Evolutionary conservation across 2,329 filamentous ascomycete genomes (phyloP), one percentile per base, ranked within the genome.

Genomic region (Setomelanomma holmii): DNA sequence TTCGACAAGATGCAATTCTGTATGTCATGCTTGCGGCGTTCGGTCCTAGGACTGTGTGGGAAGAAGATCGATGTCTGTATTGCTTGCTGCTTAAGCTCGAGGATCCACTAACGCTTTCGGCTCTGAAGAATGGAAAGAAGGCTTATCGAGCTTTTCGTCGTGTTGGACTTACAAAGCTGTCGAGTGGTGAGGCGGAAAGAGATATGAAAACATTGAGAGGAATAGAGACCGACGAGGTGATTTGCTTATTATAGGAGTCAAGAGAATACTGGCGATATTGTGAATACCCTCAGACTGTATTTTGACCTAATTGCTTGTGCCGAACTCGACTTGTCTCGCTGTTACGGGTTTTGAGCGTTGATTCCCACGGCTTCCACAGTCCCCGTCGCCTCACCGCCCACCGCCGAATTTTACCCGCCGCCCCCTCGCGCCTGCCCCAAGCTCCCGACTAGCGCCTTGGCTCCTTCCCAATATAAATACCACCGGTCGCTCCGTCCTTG

Each of bases 371-470:
- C 10, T 6, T 6, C 27, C 5, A 10, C 5, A 14, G 27, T 14
- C 27, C 27, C 27, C 14, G 10, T 30, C 14, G 14, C 27, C 27
- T 10, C 3, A 6, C 27, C 14, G 10, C 27, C 27, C 10, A 30
- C 27, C 14, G 10, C 27, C 27, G 27, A 30, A 8, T 14, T 30
- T 30, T 30, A 30, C 27, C 27, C 34, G 34, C 34, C 34, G 34
- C 14, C 12, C 34, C 34, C 34, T n/a, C 3, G 34, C 34, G 34
- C 10, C 6, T 12, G 24, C 7, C 12, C 34, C 12, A 36, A n/a
- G 45, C 40, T 43, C 49, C 49, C 12, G 8, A 2, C 34, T 36
- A 36, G 34, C 34, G 34, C 34, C 34, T 36, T 36, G 34, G 34
- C 34, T 7, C 14, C 34, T 2, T 6, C 14, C 11, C 14, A 16